Percentiles rank a stretch among this genome's conserved stretches.
phyloP scores from a whole-genome alignment of 1,284 basidiomycete species.

The Trichosporon sp. region DNA sequence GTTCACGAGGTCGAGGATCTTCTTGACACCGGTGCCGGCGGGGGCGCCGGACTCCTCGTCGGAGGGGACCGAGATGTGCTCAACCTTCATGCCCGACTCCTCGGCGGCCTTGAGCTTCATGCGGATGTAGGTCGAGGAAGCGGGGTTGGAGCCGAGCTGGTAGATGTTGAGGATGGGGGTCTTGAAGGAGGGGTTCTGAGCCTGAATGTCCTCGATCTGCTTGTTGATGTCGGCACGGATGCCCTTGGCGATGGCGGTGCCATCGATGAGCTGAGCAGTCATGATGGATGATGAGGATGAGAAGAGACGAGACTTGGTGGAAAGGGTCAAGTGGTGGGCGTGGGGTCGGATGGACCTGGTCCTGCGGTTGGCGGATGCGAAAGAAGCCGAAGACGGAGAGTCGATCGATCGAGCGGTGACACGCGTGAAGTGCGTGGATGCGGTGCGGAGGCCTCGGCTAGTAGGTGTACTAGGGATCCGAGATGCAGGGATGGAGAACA shows the following conservation, averaged over 20 bases:
- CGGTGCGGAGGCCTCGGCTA: not conserved
- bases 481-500: not conserved
- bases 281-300: slow-evolving; percentile 21
- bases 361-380: not conserved
- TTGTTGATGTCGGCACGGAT: slow-evolving; percentile 73
- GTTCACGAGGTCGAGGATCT: slow-evolving; percentile 76
- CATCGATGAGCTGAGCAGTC: slow-evolving; percentile 73
- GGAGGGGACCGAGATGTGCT: slow-evolving; percentile 75
- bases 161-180: slow-evolving; percentile 84
- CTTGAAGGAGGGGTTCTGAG: slow-evolving; percentile 77
- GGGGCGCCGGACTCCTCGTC: slow-evolving; percentile 60
- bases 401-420: not conserved
- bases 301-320: not conserved
- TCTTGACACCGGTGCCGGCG: slow-evolving; percentile 61
- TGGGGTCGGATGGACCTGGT: not conserved
- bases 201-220: slow-evolving; percentile 64
- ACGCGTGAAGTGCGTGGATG: slow-evolving; percentile 2
- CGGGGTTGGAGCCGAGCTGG: slow-evolving; percentile 88
- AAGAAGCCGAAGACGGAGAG: slow-evolving; percentile 10
- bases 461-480: not conserved
- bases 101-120: slow-evolving; percentile 97
- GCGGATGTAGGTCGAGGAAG: slow-evolving; percentile 90
- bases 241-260: slow-evolving; percentile 83
- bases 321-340: not conserved
- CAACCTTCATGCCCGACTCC: slow-evolving; percentile 88